Evolutionary conservation across 345 rosid species (phyloP).

Genomic region (Linum tenue): DNA sequence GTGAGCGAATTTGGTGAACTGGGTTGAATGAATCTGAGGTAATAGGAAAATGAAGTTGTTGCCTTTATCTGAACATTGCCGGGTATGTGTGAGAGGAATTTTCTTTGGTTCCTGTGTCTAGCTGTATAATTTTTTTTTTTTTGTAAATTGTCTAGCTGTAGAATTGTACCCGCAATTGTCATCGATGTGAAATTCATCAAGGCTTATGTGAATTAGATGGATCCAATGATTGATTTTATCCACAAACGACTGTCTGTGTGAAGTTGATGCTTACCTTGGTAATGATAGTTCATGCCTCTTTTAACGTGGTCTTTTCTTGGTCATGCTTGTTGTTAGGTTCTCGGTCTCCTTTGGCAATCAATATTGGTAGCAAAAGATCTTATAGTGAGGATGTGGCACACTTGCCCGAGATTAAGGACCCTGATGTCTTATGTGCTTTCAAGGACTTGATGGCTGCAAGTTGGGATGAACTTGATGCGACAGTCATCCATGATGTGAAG

Average conservation of each 20-base stretch:
- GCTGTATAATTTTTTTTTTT: no score
- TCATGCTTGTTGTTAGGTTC: slow-evolving; percentile 23
- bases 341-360: slow-evolving; percentile 32
- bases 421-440: slow-evolving; percentile 42
- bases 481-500: slow-evolving; percentile 43
- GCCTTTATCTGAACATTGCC: not conserved
- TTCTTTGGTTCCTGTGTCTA: not conserved
- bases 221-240: no score
- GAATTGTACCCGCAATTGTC: no score
- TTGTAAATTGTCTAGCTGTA: no score
- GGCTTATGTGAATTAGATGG: no score
- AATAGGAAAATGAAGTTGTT: not conserved
- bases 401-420: slow-evolving; percentile 59
- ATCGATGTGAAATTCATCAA: no score
- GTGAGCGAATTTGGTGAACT: not conserved
- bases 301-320: not conserved
- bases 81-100: not conserved
- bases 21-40: not conserved
- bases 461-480: slow-evolving; percentile 67
- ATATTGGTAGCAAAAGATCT: slow-evolving; percentile 38
- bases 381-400: slow-evolving; percentile 57
- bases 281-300: not conserved
- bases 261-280: not conserved
- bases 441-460: slow-evolving; percentile 76
- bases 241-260: not conserved